phyloP scores from a whole-genome alignment of 129 eudicot genomes.

The Flaveria linearis region DNA sequence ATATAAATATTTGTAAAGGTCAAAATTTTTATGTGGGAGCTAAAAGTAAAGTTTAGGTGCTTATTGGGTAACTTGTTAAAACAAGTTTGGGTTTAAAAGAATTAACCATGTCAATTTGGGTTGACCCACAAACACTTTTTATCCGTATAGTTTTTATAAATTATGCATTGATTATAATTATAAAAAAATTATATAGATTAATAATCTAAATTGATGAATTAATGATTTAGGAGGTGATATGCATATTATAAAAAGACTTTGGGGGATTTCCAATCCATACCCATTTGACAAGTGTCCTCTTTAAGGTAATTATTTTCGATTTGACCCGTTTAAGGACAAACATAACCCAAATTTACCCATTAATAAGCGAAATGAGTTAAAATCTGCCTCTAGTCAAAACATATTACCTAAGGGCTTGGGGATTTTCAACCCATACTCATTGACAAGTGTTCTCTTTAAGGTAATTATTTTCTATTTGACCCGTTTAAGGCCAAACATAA shows the following conservation, averaged over 20 bases:
- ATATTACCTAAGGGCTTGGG: slow-evolving; percentile 81
- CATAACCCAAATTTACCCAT: neutral
- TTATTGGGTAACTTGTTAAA: neutral
- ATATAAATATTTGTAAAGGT: too few relatives aligned
- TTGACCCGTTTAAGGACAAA: neutral
- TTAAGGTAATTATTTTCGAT: neutral
- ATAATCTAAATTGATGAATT: neutral
- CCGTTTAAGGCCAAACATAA: neutral
- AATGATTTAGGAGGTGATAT: neutral
- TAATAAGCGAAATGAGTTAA: neutral
- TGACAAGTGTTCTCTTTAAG: neutral
- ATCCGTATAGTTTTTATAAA: neutral
- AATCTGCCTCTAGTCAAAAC: neutral
- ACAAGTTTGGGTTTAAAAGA: neutral
- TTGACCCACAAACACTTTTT: slow-evolving; percentile 2
- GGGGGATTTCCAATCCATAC: neutral
- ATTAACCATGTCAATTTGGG: neutral
- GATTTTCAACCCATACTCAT: neutral
- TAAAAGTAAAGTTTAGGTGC: too few relatives aligned
- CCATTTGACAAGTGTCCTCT: neutral
- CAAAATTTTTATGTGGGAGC: too few relatives aligned
- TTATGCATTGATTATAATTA: neutral
- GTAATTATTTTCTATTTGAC: neutral
- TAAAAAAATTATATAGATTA: neutral
- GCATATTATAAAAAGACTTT: neutral